Evolutionary conservation across 805 yeast species (phyloP).

Genomic region (Lipomyces starkeyi): DNA sequence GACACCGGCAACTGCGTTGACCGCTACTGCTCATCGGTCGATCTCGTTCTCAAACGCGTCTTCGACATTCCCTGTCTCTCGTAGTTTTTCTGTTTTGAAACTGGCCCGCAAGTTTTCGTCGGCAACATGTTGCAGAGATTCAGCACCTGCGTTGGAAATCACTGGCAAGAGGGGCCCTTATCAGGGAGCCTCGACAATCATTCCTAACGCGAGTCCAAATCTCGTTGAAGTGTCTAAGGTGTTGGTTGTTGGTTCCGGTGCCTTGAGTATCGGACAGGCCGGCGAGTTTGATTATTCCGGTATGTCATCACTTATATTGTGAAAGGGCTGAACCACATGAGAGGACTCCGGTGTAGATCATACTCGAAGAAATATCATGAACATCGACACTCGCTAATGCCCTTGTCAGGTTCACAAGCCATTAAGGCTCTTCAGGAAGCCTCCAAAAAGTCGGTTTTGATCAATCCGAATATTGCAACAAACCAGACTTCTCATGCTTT

Average conservation of each 20-base stretch:
- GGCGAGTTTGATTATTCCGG: constrained; percentile 99
- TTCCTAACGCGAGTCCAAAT: constrained; percentile 22
- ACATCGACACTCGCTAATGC: neutral
- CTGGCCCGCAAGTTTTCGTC: constrained; percentile 15
- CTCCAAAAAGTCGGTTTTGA: constrained; percentile 92
- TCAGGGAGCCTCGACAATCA: constrained; percentile 34
- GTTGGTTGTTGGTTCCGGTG: constrained; percentile 95
- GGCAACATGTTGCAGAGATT: neutral
- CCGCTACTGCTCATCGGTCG: neutral
- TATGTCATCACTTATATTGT: constrained; percentile 43
- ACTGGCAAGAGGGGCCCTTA: constrained; percentile 27
- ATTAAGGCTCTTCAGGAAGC: constrained; percentile 98
- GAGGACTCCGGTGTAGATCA: neutral
- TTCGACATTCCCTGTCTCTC: neutral
- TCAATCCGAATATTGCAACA: constrained; percentile 98
- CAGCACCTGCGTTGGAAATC: constrained; percentile 19
- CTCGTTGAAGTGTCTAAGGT: constrained; percentile 87
- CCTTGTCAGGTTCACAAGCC: constrained; percentile 78
- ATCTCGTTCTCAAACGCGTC: neutral
- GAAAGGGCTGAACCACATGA: neutral
- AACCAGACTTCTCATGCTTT: constrained; percentile 97
- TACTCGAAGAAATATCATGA: neutral
- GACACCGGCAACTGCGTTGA: neutral
- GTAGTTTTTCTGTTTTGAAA: neutral
- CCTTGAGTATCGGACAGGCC: constrained; percentile 97